phyloP scores from a whole-genome alignment of 305 asterid species.

The Plantago coronopus region DNA sequence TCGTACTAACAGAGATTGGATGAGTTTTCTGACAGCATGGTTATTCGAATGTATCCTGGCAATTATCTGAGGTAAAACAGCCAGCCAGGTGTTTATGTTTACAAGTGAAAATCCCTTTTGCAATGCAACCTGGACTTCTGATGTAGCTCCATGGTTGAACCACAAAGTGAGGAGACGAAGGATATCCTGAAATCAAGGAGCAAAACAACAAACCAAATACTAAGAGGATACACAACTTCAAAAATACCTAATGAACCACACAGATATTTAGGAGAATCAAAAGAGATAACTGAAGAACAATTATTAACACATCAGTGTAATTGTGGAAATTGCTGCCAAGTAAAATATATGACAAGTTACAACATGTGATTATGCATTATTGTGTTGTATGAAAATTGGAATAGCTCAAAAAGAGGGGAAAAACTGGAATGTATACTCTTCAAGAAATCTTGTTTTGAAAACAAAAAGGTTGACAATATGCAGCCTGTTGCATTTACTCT shows the following conservation, averaged over 20 bases:
- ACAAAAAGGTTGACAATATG: constrained; percentile 1
- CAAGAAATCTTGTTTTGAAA: background rate
- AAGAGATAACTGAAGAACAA: background rate
- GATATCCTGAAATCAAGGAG: constrained; percentile 65
- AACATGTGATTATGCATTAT: constrained; percentile 1
- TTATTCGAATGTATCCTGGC: constrained; percentile 98
- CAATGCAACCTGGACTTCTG: constrained; percentile 93
- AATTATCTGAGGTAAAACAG: constrained; percentile 97
- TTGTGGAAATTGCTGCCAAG: background rate
- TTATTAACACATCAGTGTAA: constrained; percentile 4
- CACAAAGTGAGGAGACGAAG: constrained; percentile 97
- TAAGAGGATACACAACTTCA: constrained; percentile 1
- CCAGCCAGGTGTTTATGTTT: constrained; percentile 98
- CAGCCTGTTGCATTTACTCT: constrained; percentile 17
- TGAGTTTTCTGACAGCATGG: constrained; percentile 86
- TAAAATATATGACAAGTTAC: background rate
- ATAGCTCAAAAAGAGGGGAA: constrained; percentile 17
- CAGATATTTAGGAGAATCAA: constrained; percentile 8
- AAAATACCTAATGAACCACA: background rate
- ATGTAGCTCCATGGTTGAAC: constrained; percentile 98
- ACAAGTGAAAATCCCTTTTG: constrained; percentile 92
- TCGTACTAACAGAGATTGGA: constrained; percentile 87
- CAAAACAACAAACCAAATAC: constrained; percentile 21
- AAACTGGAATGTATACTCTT: constrained; percentile 3
- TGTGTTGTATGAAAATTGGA: constrained; percentile 3